Evolutionary conservation across 768 basidiomycete species (phyloP).

Genomic region (Lactifluus piperatus): DNA sequence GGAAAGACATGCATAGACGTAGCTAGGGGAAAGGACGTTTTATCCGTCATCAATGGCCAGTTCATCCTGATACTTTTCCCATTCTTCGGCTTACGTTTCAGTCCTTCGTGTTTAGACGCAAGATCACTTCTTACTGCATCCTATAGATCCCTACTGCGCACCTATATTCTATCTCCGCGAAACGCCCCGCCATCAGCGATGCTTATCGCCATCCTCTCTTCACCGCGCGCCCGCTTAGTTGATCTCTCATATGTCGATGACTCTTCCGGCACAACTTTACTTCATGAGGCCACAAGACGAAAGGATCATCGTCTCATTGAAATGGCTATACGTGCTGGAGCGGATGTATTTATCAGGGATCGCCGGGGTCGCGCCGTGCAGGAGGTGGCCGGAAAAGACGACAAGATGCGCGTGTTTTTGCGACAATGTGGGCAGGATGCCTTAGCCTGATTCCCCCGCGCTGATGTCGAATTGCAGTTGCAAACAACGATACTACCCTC

Average conservation of each 20-base stretch:
- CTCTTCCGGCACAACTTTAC: constrained; percentile 61
- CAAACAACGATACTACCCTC: constrained; percentile 70
- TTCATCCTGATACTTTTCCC: background rate
- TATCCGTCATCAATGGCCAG: constrained; percentile 62
- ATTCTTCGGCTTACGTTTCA: background rate
- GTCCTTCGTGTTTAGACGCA: constrained; percentile 44
- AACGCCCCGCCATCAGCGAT: constrained; percentile 29
- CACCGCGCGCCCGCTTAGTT: constrained; percentile 58
- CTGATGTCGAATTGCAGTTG: constrained; percentile 37
- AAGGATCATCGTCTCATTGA: constrained; percentile 78
- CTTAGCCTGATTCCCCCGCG: background rate
- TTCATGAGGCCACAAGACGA: constrained; percentile 82
- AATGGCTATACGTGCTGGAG: constrained; percentile 76
- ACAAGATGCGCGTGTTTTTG: constrained; percentile 73
- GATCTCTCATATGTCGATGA: constrained; percentile 79
- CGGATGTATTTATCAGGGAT: constrained; percentile 83
- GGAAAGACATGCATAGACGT: constrained; percentile 67
- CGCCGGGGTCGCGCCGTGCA: constrained; percentile 57
- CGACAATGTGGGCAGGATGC: constrained; percentile 57
- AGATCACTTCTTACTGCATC: constrained; percentile 65
- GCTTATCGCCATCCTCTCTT: constrained; percentile 52
- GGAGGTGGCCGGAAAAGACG: constrained; percentile 68
- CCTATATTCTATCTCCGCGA: constrained; percentile 58
- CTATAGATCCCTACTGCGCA: constrained; percentile 62
- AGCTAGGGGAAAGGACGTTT: constrained; percentile 57